phyloP scores from a whole-genome alignment of 208 protist genomes.

The Crithidia thermophila region DNA sequence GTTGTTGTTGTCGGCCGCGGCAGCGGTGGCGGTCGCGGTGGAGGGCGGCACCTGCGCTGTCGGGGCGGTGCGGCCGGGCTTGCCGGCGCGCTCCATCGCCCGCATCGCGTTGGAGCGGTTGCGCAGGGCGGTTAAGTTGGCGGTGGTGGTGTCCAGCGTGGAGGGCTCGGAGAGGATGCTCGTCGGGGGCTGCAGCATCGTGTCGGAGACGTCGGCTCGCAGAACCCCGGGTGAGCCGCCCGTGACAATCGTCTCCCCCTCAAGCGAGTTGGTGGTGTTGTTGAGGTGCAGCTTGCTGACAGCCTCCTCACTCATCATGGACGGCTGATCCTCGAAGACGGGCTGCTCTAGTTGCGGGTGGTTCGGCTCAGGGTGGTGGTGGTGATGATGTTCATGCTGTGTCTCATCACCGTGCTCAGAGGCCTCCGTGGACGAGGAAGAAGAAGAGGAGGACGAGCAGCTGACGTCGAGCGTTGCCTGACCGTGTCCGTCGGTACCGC shows the following conservation, averaged over 20 bases:
- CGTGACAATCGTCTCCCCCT: neutral
- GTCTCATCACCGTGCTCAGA: too few relatives aligned
- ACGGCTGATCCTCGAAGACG: neutral
- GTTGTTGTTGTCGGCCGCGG: neutral
- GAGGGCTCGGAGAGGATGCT: slow-evolving; percentile 31
- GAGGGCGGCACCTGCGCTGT: neutral
- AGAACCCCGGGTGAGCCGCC: neutral
- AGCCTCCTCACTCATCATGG: slow-evolving; percentile 14
- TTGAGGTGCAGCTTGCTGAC: slow-evolving; percentile 5
- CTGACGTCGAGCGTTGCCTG: slow-evolving; percentile 6
- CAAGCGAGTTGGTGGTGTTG: slow-evolving; percentile 1
- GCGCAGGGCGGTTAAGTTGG: slow-evolving; percentile 13
- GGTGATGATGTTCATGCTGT: too few relatives aligned
- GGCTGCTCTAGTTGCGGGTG: neutral
- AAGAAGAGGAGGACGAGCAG: slow-evolving; percentile 9
- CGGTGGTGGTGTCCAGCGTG: slow-evolving; percentile 11
- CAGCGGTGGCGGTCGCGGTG: neutral
- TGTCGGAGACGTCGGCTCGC: slow-evolving; percentile 20
- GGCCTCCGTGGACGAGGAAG: too few relatives aligned
- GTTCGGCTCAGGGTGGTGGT: too few relatives aligned
- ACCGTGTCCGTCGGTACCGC: neutral
- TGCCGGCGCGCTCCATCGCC: neutral
- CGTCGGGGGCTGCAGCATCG: slow-evolving; percentile 27
- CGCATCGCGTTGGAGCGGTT: slow-evolving; percentile 2
- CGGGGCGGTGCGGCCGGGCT: neutral